Evolutionary conservation across 768 basidiomycete species (phyloP), one percentile per base, ranked within the genome.

Genomic region (Favolaschia claudopus): DNA sequence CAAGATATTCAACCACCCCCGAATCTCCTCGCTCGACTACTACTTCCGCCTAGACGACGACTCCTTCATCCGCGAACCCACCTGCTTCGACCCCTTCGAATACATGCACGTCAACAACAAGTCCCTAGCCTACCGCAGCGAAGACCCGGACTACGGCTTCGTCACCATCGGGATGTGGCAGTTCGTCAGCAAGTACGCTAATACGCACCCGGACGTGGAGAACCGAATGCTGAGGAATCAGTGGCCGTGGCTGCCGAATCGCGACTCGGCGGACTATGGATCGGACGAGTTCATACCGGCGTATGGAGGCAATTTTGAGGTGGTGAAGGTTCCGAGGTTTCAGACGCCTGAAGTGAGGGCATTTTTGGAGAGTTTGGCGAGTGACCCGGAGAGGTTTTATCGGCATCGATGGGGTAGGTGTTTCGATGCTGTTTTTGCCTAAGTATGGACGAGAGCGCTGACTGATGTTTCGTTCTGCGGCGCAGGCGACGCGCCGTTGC

Each of bases 31-130:
- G 39, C 27, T 67, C 15, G 60, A 60, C 1, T 67, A 65, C 39
- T 67, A 67, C 43, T 53, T 67, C 43, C 64, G 66, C 12, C 58
- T 67, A 13, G 66, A 67, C 64, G 65, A 65, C n/a, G 66, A 67
- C 55, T 65, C 64, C 4, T 43, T 51, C 8, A 49, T 66, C 15
- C 31, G 25, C 12, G 55, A 49, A 25, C 62, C 58, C 10, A 32
- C 60, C n/a, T 66, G 65, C 44, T 53, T 64, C 54, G 67, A 68
- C 22, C 67, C 67, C 9, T 59, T 68, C 46, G 58, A 63, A 19
- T 45, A 58, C 10, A 57, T 68, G 38, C 58, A 66, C 52, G 25
- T 34, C 10, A 8, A 59, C 12, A 51, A 58, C n/a, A 54, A 60
- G 17, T 58, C 58, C 0, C 66, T 64, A 42, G 64, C 58, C 14